Evolutionary conservation across 2,329 filamentous ascomycete species (phyloP).

Genomic region (Plectosphaerella sp.): DNA sequence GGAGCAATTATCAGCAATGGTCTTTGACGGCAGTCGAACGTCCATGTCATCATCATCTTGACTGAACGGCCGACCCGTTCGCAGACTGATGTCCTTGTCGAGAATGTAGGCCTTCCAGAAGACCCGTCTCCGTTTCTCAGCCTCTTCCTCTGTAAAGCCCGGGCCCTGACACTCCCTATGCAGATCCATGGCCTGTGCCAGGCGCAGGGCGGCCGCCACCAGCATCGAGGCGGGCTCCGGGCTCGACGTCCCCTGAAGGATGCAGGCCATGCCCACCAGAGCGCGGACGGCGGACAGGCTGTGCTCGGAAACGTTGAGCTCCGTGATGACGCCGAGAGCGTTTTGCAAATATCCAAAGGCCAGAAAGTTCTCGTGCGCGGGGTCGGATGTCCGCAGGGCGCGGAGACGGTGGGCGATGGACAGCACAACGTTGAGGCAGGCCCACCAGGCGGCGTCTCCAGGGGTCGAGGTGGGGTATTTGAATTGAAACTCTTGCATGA

Average conservation of each 20-base stretch:
- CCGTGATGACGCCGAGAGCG: slow-evolving; percentile 13
- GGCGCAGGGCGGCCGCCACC: slow-evolving; percentile 13
- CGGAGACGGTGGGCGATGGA: slow-evolving; percentile 16
- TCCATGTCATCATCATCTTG: slow-evolving; percentile 23
- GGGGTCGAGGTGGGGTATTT: slow-evolving; percentile 9
- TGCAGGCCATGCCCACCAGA: slow-evolving; percentile 15
- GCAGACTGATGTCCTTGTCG: slow-evolving; percentile 19
- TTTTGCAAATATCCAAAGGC: slow-evolving; percentile 14
- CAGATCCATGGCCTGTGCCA: slow-evolving; percentile 16
- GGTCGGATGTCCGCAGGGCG: slow-evolving; percentile 12
- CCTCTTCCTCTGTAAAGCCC: slow-evolving; percentile 7
- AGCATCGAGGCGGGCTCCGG: slow-evolving; percentile 14
- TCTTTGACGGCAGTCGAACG: slow-evolving; percentile 13
- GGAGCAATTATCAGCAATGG: neutral
- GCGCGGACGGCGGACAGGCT: slow-evolving; percentile 17
- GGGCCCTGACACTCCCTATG: slow-evolving; percentile 10
- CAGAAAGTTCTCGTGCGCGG: slow-evolving; percentile 8
- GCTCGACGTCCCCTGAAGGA: slow-evolving; percentile 18
- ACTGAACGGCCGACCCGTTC: slow-evolving; percentile 14
- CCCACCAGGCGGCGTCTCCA: slow-evolving; percentile 15
- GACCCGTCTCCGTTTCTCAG: slow-evolving; percentile 14
- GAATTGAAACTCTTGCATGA: neutral
- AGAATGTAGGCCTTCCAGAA: slow-evolving; percentile 18
- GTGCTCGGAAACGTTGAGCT: slow-evolving; percentile 10
- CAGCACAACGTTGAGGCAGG: slow-evolving; percentile 17